Evolutionary conservation across 2,329 filamentous ascomycete species (phyloP), one percentile per base, ranked within the genome.

Genomic region (Scedosporium dehoogii): DNA sequence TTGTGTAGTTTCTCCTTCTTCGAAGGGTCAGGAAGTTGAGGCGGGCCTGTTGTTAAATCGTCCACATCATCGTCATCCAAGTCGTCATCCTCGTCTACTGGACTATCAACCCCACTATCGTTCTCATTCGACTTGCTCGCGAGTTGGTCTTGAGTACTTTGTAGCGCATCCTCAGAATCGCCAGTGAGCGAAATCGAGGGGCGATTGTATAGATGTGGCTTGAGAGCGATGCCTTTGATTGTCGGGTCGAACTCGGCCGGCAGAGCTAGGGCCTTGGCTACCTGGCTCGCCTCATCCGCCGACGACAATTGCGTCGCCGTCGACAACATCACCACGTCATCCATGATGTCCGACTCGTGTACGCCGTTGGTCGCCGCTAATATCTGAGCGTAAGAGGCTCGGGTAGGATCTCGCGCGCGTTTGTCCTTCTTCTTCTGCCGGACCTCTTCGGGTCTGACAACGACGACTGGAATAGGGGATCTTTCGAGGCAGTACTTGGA

Each of bases 401-500:
- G 84, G 16, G 79, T 81, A 5, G 90, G 87, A 68, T 96, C 91
- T 61, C 89, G 86, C 59, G 86, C 83, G 33, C 92, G 86, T 78
- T 96, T 96, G 64, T 84, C 82, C 75, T 94, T 96, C 77, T 96
- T 96, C 76, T 94, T 94, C 70, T 90, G 85, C 21, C 92, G 88
- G 76, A 96, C 96, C 65, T 90, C 89, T 38, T 88, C 89, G 42
- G 92, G 92, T 3, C 92, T 85, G 9, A 96, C 92, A 38, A 97
- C 92, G 33, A 96, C 92, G 6, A 96, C 92, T 1, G 92, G 92
- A 1, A 97, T 90, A 0, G 92, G 92, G 1, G 90, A 96, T 72
- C 96, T 92, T 71, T 97, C 92, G 12, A 96, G 81, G 70, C 92
- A 96, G 75, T 96, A 97, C 72, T 96, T 96, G 27, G 91, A 96